These are phyloP conservation scores for Mycena maculata DNA, from an alignment of 768 basidiomycete species.

Conservation along the genomic window DNA sequence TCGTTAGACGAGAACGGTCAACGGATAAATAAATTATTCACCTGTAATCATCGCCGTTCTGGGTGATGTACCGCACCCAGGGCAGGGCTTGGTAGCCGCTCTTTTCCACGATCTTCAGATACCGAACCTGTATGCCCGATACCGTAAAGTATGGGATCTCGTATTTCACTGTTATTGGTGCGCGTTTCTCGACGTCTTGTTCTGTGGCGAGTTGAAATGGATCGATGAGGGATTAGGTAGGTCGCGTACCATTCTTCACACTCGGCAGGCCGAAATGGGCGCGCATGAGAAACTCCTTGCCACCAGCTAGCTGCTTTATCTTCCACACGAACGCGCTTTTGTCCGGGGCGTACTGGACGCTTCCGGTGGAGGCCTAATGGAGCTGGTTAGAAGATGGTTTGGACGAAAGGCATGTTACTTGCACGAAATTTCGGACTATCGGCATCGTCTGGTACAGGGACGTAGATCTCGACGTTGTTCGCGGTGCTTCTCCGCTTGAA, in stretches of 20 bases:
- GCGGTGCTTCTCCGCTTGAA: slow-evolving; percentile 97
- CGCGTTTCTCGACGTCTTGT: slow-evolving; percentile 87
- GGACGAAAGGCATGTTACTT: slow-evolving; percentile 41
- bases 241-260: slow-evolving; percentile 85
- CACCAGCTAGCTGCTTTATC: slow-evolving; percentile 97
- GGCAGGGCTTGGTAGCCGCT: slow-evolving; percentile 96
- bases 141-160: slow-evolving; percentile 99
- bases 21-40: slow-evolving; percentile 40
- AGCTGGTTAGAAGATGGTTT: not conserved
- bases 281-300: slow-evolving; percentile 96
- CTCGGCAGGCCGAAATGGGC: slow-evolving; percentile 97
- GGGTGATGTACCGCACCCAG: slow-evolving; percentile 95
- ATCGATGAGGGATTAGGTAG: not conserved
- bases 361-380: slow-evolving; percentile 88
- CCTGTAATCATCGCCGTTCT: slow-evolving; percentile 94
- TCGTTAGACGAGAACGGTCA: not conserved
- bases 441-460: slow-evolving; percentile 99
- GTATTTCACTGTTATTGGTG: slow-evolving; percentile 96
- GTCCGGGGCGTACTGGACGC: slow-evolving; percentile 96
- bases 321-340: slow-evolving; percentile 99
- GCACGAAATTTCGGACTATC: slow-evolving; percentile 98
- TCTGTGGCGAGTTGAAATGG: slow-evolving; percentile 46
- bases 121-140: slow-evolving; percentile 96
- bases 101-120: slow-evolving; percentile 99
- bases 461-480: slow-evolving; percentile 98